Evolutionary conservation across 1,139 yeast genomes (phyloP).

Genomic region (Kodamaea plutei): DNA sequence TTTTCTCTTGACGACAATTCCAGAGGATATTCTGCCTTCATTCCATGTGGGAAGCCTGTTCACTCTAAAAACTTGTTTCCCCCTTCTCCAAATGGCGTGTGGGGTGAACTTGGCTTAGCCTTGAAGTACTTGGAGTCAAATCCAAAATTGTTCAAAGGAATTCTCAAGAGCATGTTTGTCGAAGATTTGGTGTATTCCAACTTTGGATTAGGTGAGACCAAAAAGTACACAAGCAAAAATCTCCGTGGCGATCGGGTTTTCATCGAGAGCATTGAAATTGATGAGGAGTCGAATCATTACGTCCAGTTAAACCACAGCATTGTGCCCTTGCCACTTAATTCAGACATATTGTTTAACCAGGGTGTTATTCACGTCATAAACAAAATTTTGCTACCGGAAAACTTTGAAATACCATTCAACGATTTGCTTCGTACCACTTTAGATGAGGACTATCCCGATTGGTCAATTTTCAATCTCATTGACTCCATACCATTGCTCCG

Average conservation of each 20-base stretch:
- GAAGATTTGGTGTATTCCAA: constrained; percentile 69
- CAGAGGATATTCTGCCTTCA: constrained; percentile 67
- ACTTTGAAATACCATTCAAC: constrained; percentile 48
- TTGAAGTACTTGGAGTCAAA: constrained; percentile 56
- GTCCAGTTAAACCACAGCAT: constrained; percentile 26
- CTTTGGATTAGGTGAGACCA: constrained; percentile 29
- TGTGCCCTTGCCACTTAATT: constrained; percentile 36
- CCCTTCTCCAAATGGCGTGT: constrained; percentile 40
- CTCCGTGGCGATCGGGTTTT: constrained; percentile 35
- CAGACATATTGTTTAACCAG: constrained; percentile 72
- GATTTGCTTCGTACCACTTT: constrained; percentile 51
- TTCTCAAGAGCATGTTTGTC: constrained; percentile 58
- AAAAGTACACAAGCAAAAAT: constrained; percentile 22
- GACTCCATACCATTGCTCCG: constrained; percentile 27
- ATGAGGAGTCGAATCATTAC: constrained; percentile 23
- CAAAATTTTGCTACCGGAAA: constrained; percentile 54
- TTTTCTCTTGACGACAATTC: constrained; percentile 44
- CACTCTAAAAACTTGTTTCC: constrained; percentile 1
- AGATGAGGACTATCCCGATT: constrained; percentile 41
- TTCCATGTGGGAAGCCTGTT: constrained; percentile 60
- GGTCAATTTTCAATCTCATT: constrained; percentile 46
- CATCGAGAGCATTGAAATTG: constrained; percentile 18
- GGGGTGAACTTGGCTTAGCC: constrained; percentile 65
- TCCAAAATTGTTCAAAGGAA: constrained; percentile 42
- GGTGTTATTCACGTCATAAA: constrained; percentile 81